Conservation (phyloP, 2,329 filamentous ascomycete genomes). For the Penicillium sp. region DNA sequence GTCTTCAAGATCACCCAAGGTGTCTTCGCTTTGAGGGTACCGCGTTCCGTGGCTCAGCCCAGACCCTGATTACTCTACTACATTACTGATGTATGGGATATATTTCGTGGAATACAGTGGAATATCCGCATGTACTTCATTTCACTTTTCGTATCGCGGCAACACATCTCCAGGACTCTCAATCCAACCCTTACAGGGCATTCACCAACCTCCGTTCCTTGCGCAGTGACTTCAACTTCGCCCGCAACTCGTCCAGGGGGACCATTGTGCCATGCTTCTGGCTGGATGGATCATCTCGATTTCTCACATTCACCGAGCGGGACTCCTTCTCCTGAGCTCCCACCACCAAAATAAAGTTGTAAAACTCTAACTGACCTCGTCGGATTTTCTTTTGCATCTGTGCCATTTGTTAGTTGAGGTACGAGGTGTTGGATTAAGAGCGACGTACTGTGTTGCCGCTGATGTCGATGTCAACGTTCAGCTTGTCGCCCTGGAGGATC, state of each 20-base stretch:
- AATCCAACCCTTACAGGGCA: conserved; percentile 27
- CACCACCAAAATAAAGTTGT: conserved; percentile 56
- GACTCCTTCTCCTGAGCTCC: conserved; percentile 59
- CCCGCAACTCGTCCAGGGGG: conserved; percentile 55
- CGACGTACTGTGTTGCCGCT: conserved; percentile 45
- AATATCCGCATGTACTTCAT: conserved; percentile 11
- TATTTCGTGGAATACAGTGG: conserved; percentile 2
- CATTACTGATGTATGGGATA: conserved; percentile 1
- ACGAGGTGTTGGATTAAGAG: not conserved
- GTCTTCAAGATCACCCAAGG: not conserved
- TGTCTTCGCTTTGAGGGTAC: conserved; percentile 2
- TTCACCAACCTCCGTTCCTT: conserved; percentile 46
- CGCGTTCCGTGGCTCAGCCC: not conserved
- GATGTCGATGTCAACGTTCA: conserved; percentile 48
- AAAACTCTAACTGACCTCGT: conserved; percentile 46
- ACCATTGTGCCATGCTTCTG: conserved; percentile 60
- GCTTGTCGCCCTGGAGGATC: conserved; percentile 43
- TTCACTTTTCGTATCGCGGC: conserved; percentile 15
- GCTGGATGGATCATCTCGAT: conserved; percentile 58
- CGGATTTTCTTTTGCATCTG: conserved; percentile 45
- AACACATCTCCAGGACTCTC: conserved; percentile 1
- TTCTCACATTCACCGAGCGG: conserved; percentile 59
- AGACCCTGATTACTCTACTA: not conserved
- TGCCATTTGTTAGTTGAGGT: not conserved
- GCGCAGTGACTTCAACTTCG: conserved; percentile 48